These are phyloP conservation scores for Baorangia bicolor DNA, from an alignment of 768 basidiomycete species.

Conservation along the genomic window DNA sequence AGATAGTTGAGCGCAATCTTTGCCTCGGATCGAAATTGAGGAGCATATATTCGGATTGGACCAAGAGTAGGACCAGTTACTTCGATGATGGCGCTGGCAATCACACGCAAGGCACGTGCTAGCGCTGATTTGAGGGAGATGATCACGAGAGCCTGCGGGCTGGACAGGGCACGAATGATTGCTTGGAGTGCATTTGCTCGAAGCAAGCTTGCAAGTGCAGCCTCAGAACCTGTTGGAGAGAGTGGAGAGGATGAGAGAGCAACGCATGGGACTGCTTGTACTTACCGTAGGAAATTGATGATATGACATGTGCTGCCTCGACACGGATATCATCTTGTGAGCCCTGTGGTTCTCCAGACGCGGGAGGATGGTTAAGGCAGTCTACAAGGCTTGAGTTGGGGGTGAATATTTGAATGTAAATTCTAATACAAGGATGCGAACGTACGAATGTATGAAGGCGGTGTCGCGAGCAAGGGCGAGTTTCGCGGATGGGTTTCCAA, in stretches of 20 bases:
- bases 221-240: conserved; percentile 52
- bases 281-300: conserved; percentile 69
- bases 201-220: conserved; percentile 57
- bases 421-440: conserved; percentile 3
- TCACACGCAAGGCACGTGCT: conserved; percentile 58
- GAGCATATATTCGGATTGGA: conserved; percentile 43
- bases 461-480: conserved; percentile 54
- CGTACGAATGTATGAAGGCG: conserved; percentile 54
- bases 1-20: conserved; percentile 56
- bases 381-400: conserved; percentile 53
- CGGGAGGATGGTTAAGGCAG: conserved; percentile 48
- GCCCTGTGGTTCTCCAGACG: conserved; percentile 33
- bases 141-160: conserved; percentile 34
- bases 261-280: background rate
- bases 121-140: conserved; percentile 52
- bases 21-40: conserved; percentile 49
- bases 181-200: conserved; percentile 56
- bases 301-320: conserved; percentile 73
- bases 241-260: background rate
- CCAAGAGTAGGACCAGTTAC: conserved; percentile 68
- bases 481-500: conserved; percentile 79
- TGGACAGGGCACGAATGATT: conserved; percentile 61
- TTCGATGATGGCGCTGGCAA: conserved; percentile 62
- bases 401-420: background rate
- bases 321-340: conserved; percentile 55